Evolutionary conservation across 345 rosid species (phyloP).

Genomic region (Laguncularia racemosa): DNA sequence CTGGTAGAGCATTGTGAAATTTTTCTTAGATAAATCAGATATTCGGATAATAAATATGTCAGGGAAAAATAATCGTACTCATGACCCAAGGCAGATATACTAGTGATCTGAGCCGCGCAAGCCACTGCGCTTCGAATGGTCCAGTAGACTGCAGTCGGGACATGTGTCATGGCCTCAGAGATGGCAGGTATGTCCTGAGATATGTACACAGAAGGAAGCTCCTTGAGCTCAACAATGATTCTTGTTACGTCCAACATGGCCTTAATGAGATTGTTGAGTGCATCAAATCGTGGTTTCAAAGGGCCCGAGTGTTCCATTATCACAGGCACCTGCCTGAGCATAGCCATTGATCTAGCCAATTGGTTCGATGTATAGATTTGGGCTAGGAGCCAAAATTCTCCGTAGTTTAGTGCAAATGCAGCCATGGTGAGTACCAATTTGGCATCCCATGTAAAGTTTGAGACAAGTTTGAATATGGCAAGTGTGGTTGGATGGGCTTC

Average conservation of each 20-base stretch:
- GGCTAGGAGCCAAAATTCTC: conserved; percentile 71
- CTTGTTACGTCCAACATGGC: conserved; percentile 57
- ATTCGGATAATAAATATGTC: no score
- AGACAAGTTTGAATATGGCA: conserved; percentile 42
- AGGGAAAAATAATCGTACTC: conserved; percentile 34
- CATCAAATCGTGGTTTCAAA: conserved; percentile 49
- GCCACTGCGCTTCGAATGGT: conserved; percentile 60
- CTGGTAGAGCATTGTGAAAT: no score
- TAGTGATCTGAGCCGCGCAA: conserved; percentile 53
- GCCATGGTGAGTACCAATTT: conserved; percentile 67
- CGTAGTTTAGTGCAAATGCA: conserved; percentile 77
- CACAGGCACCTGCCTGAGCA: conserved; percentile 65
- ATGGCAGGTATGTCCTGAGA: conserved; percentile 30
- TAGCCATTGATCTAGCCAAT: conserved; percentile 72
- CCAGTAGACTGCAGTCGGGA: conserved; percentile 81
- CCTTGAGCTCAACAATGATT: conserved; percentile 46
- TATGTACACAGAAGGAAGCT: conserved; percentile 56
- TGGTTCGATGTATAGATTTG: conserved; percentile 61
- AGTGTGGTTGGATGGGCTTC: conserved; percentile 52
- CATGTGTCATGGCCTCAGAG: conserved; percentile 26
- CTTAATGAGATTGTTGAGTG: conserved; percentile 37
- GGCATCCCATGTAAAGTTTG: conserved; percentile 66
- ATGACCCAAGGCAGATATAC: conserved; percentile 41
- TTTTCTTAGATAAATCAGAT: no score
- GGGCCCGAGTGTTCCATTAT: conserved; percentile 37